Percentiles rank a stretch among this genome's conserved stretches.
Conservation (phyloP, 2,329 filamentous ascomycete genomes). For the Trichoderma polysporum region DNA sequence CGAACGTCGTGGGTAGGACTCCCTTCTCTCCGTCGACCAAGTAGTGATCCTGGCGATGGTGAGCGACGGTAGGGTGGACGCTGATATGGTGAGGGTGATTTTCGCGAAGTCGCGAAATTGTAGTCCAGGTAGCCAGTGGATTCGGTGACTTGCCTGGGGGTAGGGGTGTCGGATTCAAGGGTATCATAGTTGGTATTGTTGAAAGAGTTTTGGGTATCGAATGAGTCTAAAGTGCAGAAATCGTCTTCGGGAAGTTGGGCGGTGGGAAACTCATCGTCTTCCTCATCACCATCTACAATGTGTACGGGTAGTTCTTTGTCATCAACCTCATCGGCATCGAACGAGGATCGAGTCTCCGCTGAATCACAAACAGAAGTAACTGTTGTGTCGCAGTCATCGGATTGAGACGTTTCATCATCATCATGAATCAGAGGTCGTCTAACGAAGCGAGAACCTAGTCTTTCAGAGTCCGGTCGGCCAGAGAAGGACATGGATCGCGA, state of each 20-base stretch:
- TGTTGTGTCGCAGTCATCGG: conserved; percentile 45
- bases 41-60: conserved; percentile 38
- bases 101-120: conserved; percentile 33
- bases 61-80: conserved; percentile 31
- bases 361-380: conserved; percentile 48
- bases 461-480: conserved; percentile 48
- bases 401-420: conserved; percentile 47
- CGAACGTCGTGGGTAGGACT: conserved; percentile 34
- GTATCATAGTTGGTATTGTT: conserved; percentile 33
- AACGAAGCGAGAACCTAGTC: conserved; percentile 34
- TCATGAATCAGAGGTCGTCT: conserved; percentile 35
- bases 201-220: conserved; percentile 31
- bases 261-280: conserved; percentile 37
- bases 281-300: conserved; percentile 34
- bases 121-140: conserved; percentile 40
- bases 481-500: conserved; percentile 54
- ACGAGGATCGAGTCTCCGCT: conserved; percentile 40
- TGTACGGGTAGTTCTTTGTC: conserved; percentile 33
- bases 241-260: conserved; percentile 43
- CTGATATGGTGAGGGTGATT: conserved; percentile 37
- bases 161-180: conserved; percentile 46
- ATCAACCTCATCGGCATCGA: conserved; percentile 33
- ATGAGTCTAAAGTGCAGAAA: conserved; percentile 32
- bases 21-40: conserved; percentile 30
- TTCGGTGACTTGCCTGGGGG: conserved; percentile 37